Percentiles rank a stretch among this genome's conserved stretches.
phyloP scores from a whole-genome alignment of 2,329 filamentous ascomycete genomes.

The Fusarium keratoplasticum region DNA sequence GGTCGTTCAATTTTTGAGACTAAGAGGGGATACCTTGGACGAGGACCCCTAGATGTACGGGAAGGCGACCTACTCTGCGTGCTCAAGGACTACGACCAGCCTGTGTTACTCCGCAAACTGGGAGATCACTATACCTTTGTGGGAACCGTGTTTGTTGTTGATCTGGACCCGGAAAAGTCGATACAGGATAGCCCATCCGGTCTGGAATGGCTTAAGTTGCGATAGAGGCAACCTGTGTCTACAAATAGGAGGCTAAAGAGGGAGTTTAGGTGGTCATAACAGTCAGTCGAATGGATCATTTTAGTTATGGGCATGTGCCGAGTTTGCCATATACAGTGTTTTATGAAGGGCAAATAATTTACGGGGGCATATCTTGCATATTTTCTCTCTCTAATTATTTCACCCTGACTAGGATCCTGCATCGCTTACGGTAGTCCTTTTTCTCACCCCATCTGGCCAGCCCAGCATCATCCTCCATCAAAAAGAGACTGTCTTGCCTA shows the following conservation, averaged over 20 bases:
- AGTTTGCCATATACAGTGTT: too few species aligned
- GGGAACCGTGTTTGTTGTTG: neutral
- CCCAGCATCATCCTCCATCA: neutral
- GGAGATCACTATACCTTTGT: neutral
- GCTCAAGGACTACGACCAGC: neutral
- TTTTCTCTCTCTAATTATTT: too few species aligned
- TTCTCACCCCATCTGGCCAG: neutral
- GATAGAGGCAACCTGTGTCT: neutral
- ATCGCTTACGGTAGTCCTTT: too few species aligned
- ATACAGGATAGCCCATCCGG: neutral
- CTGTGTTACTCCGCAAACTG: neutral
- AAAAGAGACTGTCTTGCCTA: neutral
- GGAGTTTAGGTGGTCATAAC: too few species aligned
- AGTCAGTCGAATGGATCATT: too few species aligned
- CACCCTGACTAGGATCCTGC: too few species aligned
- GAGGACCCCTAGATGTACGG: neutral
- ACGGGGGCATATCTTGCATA: too few species aligned
- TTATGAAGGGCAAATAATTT: too few species aligned
- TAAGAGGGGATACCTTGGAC: neutral
- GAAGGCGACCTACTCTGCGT: neutral
- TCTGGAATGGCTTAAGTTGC: neutral
- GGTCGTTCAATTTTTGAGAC: neutral
- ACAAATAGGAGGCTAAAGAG: too few species aligned
- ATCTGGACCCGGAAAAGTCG: fast-evolving
- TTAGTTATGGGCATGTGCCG: too few species aligned